Conservation (phyloP, 2,329 filamentous ascomycete species). For the Penicillium sp. region DNA sequence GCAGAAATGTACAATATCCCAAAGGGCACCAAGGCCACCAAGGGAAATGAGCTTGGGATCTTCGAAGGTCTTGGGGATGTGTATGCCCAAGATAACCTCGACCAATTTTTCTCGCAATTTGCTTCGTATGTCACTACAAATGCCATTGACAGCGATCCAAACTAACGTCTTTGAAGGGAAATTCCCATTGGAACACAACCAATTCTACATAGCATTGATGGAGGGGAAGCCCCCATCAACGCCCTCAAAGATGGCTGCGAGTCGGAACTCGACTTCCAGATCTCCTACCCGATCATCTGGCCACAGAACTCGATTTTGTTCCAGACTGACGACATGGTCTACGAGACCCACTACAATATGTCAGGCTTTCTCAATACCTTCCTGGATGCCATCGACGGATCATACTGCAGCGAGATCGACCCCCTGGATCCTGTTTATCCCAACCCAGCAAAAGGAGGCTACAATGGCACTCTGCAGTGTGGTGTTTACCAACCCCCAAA, state of each 20-base stretch:
- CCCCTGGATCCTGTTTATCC: constrained; percentile 48
- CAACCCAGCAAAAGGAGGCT: constrained; percentile 40
- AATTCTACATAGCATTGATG: constrained; percentile 42
- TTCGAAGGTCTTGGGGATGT: constrained; percentile 49
- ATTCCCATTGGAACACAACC: constrained; percentile 46
- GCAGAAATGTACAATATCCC: constrained; percentile 49
- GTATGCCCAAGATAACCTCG: constrained; percentile 48
- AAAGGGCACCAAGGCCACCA: constrained; percentile 38
- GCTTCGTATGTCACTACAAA: constrained; percentile 24
- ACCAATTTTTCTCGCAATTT: constrained; percentile 43
- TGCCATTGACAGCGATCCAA: not conserved
- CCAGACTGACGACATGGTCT: constrained; percentile 47
- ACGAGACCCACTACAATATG: constrained; percentile 42
- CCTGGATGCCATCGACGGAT: constrained; percentile 52
- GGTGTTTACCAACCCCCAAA: constrained; percentile 45
- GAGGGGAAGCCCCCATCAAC: constrained; percentile 37
- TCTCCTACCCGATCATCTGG: constrained; percentile 51
- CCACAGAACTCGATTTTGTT: constrained; percentile 52
- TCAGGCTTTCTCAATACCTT: constrained; percentile 50
- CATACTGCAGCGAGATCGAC: constrained; percentile 50
- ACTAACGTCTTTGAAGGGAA: constrained; percentile 20
- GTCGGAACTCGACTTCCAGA: constrained; percentile 49
- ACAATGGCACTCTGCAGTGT: constrained; percentile 46
- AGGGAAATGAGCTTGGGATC: constrained; percentile 49
- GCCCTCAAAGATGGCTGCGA: constrained; percentile 38